Base-by-base conservation (phyloP, 1,284 basidiomycete genomes). In the Leucoagaricus sp. region DNA sequence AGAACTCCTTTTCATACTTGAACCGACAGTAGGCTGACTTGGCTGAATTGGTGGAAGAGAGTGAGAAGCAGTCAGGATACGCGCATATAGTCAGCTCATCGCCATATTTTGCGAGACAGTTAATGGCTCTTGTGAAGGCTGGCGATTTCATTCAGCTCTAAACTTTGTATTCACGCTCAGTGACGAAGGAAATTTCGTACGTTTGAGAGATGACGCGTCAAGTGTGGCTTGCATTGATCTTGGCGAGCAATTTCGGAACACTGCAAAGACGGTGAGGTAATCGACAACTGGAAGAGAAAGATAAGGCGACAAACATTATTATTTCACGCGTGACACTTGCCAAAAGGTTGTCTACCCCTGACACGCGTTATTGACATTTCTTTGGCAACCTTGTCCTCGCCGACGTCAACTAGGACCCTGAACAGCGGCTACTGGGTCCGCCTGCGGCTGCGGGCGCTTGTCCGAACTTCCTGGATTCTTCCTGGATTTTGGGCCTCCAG, bases 21-120 rank as follows among this genome's bases (percentile, higher is more conserved):
- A 93, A 87, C n/a, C 87, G 82, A 69, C 85, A 87, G 64, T 89
- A 93, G 8, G 91, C 90, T 26, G 91, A 89, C 64, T 86, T 82
- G 6, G 90, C 85, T 1, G 85, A 84, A 68, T 91, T 93, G 23
- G 88, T 89, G 1, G 86, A 75, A 45, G 87, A 89, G 28, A 93
- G 67, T 8, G 85, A 78, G 23, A 93, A 68, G 23, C 73, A 72
- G 29, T 87, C 84, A 0, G 76, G 66, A 8, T 82, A 81, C 5
- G 86, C 88, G 60, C 85, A 79, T 44, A 93, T 78, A 29, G 81
- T 78, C 48, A 93, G 73, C 60, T 92, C 88, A 58, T 93, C 91
- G 46, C 91, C 88, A 67, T 91, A 93, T 72, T 81, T 84, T 36
- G 89, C 85, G 46, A 93, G 75, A 69, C 91, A 93, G 8, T 80